Percentiles rank a stretch among this genome's conserved stretches.
These are phyloP conservation scores for Mitragyna speciosa DNA, from an alignment of 257 asterid species.

Conservation along the genomic window DNA sequence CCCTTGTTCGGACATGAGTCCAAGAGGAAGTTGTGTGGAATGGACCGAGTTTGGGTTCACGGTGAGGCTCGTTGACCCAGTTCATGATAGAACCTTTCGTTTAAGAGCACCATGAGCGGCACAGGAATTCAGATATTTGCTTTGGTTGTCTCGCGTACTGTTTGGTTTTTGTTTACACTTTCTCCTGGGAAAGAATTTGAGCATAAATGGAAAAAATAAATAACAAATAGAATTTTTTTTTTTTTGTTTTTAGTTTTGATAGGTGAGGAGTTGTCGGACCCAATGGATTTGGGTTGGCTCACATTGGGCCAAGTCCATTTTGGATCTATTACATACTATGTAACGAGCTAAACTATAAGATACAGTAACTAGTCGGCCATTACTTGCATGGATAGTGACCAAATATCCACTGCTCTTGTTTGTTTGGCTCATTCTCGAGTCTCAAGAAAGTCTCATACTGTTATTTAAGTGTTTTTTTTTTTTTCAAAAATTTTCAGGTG, in stretches of 20 bases:
- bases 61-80: no score
- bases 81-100: no score
- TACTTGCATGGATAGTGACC: background rate
- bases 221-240: background rate
- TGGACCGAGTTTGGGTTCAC: no score
- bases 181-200: background rate
- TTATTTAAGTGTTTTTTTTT: no score
- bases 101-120: no score
- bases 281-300: constrained; percentile 8
- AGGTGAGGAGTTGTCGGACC: background rate
- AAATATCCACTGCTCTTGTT: background rate
- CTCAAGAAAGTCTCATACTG: background rate
- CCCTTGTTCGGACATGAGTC: background rate
- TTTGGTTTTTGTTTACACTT: background rate
- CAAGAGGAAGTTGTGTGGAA: no score
- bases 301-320: background rate
- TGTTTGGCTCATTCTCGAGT: background rate
- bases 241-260: background rate
- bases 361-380: background rate
- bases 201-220: no score
- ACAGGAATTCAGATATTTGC: background rate
- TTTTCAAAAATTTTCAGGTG: background rate
- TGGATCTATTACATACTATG: background rate
- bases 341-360: no score
- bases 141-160: constrained; percentile 8